A percentile compares a stretch with the other conserved stretches of the same genome.
phyloP scores from a whole-genome alignment of 345 rosid species.

The Salix caprea region DNA sequence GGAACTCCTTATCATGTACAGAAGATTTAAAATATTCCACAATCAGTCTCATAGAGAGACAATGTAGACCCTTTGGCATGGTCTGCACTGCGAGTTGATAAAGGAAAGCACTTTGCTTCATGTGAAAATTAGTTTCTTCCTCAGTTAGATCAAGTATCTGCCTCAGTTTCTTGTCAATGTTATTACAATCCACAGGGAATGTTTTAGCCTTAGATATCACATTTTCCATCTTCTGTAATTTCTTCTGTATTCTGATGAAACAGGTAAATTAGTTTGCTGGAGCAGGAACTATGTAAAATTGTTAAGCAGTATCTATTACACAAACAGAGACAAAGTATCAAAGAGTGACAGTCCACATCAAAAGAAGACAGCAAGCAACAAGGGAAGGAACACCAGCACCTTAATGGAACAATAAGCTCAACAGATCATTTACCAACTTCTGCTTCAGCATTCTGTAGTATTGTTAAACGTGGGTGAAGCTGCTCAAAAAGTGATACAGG shows the following conservation, averaged over 20 bases:
- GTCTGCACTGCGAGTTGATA: conserved; percentile 34
- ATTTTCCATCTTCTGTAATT: conserved; percentile 61
- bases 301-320: not conserved
- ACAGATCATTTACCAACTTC: not conserved
- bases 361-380: not conserved
- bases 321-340: not conserved
- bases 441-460: not conserved
- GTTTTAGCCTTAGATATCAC: conserved; percentile 66
- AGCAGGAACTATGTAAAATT: not conserved
- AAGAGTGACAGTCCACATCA: not conserved
- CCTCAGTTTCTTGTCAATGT: conserved; percentile 86
- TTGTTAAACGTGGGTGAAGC: not conserved
- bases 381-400: not conserved
- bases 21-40: conserved; percentile 29
- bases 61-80: conserved; percentile 34
- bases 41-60: conserved; percentile 29
- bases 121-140: conserved; percentile 88
- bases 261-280: conserved; percentile 11
- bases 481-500: not conserved
- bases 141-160: conserved; percentile 85
- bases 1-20: conserved; percentile 38
- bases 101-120: conserved; percentile 73
- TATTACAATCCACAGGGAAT: conserved; percentile 69
- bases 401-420: not conserved
- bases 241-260: conserved; percentile 58